Evolutionary conservation across 768 basidiomycete species (phyloP).

Genomic region (Russula sp.): DNA sequence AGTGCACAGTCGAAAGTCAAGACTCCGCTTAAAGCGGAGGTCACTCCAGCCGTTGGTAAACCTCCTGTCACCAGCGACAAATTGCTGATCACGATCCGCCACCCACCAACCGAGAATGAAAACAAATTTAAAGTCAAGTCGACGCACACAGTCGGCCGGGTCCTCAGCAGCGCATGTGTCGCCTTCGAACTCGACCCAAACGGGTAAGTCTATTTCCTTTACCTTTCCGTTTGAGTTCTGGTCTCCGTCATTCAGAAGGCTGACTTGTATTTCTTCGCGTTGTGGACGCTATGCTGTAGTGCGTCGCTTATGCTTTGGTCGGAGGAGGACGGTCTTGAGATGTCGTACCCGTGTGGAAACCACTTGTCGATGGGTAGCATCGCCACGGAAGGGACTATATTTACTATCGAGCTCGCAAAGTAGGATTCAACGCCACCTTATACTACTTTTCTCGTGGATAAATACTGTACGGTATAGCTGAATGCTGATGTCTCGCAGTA

Average conservation of each 20-base stretch:
- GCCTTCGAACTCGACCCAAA: constrained; percentile 15
- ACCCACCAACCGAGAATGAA: constrained; percentile 23
- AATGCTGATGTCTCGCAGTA: not conserved
- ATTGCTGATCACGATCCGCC: constrained; percentile 25
- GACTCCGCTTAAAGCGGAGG: constrained; percentile 1
- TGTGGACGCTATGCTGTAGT: not conserved
- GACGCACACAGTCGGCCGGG: constrained; percentile 22
- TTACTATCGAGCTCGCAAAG: constrained; percentile 20
- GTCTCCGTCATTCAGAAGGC: not conserved
- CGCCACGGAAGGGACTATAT: constrained; percentile 7
- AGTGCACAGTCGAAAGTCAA: not conserved
- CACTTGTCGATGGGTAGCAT: constrained; percentile 15
- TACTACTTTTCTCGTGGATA: not conserved
- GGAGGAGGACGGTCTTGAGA: constrained; percentile 16
- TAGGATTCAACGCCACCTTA: not conserved
- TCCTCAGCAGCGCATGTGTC: constrained; percentile 24
- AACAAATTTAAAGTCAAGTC: constrained; percentile 26
- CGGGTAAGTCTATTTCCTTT: constrained; percentile 3
- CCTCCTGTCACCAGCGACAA: constrained; percentile 11
- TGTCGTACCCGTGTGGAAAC: constrained; percentile 12
- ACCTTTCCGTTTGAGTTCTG: not conserved
- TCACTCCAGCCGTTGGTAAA: not conserved
- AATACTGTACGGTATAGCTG: not conserved
- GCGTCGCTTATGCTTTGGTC: constrained; percentile 14
- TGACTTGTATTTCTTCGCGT: not conserved